phyloP scores from a whole-genome alignment of 768 basidiomycete genomes.

The Phanerochaete carnosa region DNA sequence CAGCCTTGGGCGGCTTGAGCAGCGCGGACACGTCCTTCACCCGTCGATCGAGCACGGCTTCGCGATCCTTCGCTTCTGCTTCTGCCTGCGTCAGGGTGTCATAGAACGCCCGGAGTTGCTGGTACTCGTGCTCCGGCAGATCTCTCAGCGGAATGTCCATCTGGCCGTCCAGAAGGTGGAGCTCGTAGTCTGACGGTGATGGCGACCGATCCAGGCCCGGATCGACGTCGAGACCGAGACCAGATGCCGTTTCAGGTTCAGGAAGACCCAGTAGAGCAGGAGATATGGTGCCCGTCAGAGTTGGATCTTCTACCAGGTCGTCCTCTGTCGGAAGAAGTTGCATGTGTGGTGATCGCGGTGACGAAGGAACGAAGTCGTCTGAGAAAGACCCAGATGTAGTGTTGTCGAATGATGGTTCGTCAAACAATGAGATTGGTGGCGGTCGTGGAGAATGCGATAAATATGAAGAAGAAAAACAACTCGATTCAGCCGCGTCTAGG shows the following conservation, averaged over 20 bases:
- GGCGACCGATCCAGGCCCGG: slow-evolving; percentile 23
- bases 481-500: neutral
- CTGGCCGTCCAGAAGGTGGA: slow-evolving; percentile 24
- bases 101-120: slow-evolving; percentile 17
- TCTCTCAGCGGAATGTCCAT: slow-evolving; percentile 15
- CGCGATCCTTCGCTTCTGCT: slow-evolving; percentile 18
- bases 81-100: slow-evolving; percentile 18
- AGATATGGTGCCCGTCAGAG: slow-evolving; percentile 17
- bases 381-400: neutral
- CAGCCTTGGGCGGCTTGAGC: slow-evolving; percentile 31
- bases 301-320: neutral
- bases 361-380: slow-evolving; percentile 8
- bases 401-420: neutral
- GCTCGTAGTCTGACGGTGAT: slow-evolving; percentile 24
- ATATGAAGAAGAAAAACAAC: neutral
- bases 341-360: slow-evolving; percentile 18
- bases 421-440: neutral
- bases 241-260: slow-evolving; percentile 5
- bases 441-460: neutral
- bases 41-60: slow-evolving; percentile 26
- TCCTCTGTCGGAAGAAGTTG: slow-evolving; percentile 16
- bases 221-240: slow-evolving; percentile 24
- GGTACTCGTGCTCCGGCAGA: slow-evolving; percentile 23
- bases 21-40: slow-evolving; percentile 22
- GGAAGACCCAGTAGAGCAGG: slow-evolving; percentile 17